These are phyloP conservation scores for Umbilicus rupestris DNA, from an alignment of 164 flowering plant species.

Conservation along the genomic window DNA sequence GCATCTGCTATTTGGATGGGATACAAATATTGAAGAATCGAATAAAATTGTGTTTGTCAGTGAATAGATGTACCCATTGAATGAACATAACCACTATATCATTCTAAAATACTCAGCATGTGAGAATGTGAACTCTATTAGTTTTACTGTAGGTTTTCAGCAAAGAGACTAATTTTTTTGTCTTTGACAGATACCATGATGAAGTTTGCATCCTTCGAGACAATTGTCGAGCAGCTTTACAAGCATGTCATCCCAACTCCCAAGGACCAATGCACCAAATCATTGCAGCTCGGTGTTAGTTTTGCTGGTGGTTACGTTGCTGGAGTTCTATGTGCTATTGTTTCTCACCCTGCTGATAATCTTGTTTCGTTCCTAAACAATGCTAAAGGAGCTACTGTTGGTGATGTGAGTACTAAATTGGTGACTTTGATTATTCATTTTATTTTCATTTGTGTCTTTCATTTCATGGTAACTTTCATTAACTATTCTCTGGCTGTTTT, in stretches of 20 bases:
- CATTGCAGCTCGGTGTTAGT: constrained; percentile 69
- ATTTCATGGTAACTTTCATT: neutral
- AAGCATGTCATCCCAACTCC: constrained; percentile 61
- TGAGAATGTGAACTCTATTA: neutral
- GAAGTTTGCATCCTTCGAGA: constrained; percentile 91
- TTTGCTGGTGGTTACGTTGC: constrained; percentile 84
- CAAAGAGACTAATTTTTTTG: neutral
- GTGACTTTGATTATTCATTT: neutral
- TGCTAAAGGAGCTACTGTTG: constrained; percentile 80
- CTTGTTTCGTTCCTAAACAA: constrained; percentile 85
- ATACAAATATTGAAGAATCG: too few relatives aligned
- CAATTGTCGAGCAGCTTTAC: constrained; percentile 66
- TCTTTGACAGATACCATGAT: constrained; percentile 65
- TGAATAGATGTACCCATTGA: too few relatives aligned
- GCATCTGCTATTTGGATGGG: too few relatives aligned
- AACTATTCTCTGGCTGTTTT: constrained; percentile 1
- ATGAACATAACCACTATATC: too few relatives aligned
- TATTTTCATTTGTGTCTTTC: neutral
- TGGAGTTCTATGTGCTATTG: constrained; percentile 77
- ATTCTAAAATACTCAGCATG: neutral
- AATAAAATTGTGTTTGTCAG: too few relatives aligned
- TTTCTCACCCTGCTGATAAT: constrained; percentile 89
- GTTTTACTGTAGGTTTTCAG: neutral
- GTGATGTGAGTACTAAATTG: constrained; percentile 47
- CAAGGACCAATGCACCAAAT: constrained; percentile 63